Evolutionary conservation across 768 basidiomycete genomes (phyloP).

Genomic region (Leccinum barrowsii): DNA sequence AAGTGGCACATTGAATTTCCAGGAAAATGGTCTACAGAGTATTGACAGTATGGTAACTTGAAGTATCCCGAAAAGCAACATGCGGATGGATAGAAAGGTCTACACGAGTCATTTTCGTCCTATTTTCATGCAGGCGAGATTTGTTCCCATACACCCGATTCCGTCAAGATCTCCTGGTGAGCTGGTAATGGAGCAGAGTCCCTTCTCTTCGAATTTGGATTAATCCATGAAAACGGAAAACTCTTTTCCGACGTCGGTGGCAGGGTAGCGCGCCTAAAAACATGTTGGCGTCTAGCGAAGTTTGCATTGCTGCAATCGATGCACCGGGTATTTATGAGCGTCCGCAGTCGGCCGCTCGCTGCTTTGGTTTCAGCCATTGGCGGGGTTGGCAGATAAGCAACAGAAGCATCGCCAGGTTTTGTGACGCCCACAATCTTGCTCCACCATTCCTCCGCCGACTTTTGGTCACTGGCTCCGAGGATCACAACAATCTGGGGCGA

Average conservation of each 20-base stretch:
- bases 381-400: constrained; percentile 18
- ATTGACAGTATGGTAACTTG: no score
- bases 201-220: background rate
- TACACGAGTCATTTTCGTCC: no score
- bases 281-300: constrained; percentile 1
- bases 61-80: no score
- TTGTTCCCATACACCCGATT: constrained; percentile 22
- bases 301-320: constrained; percentile 22
- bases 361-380: background rate
- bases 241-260: constrained; percentile 6
- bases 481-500: constrained; percentile 24
- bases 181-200: background rate
- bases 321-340: constrained; percentile 20
- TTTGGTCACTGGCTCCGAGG: constrained; percentile 15
- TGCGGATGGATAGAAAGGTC: no score
- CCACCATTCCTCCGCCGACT: constrained; percentile 23
- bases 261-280: constrained; percentile 10
- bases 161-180: constrained; percentile 18
- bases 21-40: no score
- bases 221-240: constrained; percentile 1
- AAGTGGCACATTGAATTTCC: no score
- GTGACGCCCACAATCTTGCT: background rate
- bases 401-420: constrained; percentile 2
- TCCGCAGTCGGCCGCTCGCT: constrained; percentile 4
- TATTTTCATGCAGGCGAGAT: background rate